Percentiles rank a stretch among this genome's conserved stretches.
These are phyloP conservation scores for Orbilia ellipsospora DNA, from an alignment of 2,329 filamentous ascomycete genomes.

Conservation along the genomic window DNA sequence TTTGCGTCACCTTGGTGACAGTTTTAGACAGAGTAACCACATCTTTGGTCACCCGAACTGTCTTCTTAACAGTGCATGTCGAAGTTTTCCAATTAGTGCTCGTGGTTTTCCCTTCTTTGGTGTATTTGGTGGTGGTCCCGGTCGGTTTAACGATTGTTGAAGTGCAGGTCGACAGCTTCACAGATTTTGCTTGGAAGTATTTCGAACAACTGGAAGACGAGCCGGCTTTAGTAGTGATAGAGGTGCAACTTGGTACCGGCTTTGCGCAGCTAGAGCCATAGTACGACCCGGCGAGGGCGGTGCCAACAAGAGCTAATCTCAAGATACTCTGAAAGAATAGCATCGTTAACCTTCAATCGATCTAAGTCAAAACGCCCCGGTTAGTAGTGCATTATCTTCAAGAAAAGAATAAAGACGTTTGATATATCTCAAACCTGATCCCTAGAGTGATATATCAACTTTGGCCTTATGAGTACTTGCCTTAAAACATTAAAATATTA, in stretches of 20 bases:
- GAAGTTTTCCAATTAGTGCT: conserved; percentile 3
- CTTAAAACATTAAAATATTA: too few species aligned
- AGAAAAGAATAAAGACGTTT: too few species aligned
- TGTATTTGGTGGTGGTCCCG: conserved; percentile 5
- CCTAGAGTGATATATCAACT: too few species aligned
- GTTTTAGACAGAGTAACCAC: conserved; percentile 3
- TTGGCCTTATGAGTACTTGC: too few species aligned
- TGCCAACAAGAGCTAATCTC: conserved; percentile 2
- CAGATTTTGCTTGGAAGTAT: background rate
- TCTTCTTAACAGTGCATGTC: background rate
- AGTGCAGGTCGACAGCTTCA: background rate
- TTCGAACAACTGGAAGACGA: conserved; percentile 14
- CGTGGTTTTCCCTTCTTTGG: conserved; percentile 9
- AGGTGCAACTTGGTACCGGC: conserved; percentile 13
- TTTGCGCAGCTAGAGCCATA: conserved; percentile 1
- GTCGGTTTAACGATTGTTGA: background rate
- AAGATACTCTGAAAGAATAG: conserved; percentile 8
- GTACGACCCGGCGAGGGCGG: conserved; percentile 6
- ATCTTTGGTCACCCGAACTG: background rate
- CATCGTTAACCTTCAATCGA: background rate
- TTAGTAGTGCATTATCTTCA: too few species aligned
- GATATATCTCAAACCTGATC: too few species aligned
- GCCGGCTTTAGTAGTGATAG: background rate
- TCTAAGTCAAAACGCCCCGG: too few species aligned
- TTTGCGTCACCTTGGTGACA: background rate